phyloP scores from a whole-genome alignment of 768 basidiomycete genomes.

The Phaffia tasmanica region DNA sequence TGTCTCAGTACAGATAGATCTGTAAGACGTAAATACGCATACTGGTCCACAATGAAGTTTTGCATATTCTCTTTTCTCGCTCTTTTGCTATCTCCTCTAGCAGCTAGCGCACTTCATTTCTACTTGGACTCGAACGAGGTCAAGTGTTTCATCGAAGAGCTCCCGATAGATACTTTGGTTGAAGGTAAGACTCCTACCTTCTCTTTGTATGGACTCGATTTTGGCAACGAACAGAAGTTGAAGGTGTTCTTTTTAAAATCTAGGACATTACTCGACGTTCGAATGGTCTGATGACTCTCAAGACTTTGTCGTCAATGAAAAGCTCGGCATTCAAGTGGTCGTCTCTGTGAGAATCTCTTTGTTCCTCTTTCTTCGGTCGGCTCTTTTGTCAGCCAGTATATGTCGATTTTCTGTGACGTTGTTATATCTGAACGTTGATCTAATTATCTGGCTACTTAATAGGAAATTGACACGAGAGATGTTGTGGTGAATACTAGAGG shows the following conservation, averaged over 20 bases:
- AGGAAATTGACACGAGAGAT: slow-evolving; percentile 81
- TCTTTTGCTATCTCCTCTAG: slow-evolving; percentile 16
- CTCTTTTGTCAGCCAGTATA: not conserved
- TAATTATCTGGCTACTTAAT: slow-evolving; percentile 2
- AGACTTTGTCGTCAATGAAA: slow-evolving; percentile 56
- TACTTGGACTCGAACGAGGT: slow-evolving; percentile 90
- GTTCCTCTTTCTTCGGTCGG: not conserved
- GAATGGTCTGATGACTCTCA: slow-evolving; percentile 74
- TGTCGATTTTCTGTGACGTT: not conserved
- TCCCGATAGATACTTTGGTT: slow-evolving; percentile 88
- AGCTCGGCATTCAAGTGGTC: slow-evolving; percentile 78
- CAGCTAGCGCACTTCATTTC: slow-evolving; percentile 65
- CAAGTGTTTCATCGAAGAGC: slow-evolving; percentile 90
- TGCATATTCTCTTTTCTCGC: slow-evolving; percentile 5
- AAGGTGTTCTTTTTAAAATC: not conserved
- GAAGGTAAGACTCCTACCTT: slow-evolving; percentile 52
- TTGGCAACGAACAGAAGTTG: too few relatives aligned
- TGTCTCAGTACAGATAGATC: too few relatives aligned
- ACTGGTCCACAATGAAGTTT: too few relatives aligned
- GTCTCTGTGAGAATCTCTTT: slow-evolving; percentile 57
- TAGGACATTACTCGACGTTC: slow-evolving; percentile 83
- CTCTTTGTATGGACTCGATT: not conserved
- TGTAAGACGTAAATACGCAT: too few relatives aligned
- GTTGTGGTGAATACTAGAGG: slow-evolving; percentile 80
- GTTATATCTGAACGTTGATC: not conserved